These are phyloP conservation scores for Tagetes erecta DNA, from an alignment of 129 eudicot genomes.

Conservation along the genomic window DNA sequence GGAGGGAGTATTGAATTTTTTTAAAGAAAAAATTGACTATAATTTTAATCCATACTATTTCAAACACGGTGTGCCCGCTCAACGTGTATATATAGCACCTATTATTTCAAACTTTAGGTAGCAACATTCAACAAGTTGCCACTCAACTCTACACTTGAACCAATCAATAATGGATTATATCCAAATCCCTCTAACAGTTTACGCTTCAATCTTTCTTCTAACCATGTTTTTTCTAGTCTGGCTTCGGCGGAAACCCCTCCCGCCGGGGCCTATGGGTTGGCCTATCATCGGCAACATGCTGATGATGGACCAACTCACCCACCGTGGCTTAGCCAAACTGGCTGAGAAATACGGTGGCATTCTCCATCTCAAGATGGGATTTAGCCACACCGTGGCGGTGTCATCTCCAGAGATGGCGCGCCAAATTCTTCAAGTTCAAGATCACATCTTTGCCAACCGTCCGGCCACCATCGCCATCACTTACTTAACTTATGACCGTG, in stretches of 20 bases:
- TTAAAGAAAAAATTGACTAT: no score
- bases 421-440: conserved; percentile 77
- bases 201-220: conserved; percentile 39
- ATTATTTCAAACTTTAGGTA: conserved; percentile 9
- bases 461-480: conserved; percentile 80
- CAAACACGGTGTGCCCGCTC: conserved; percentile 33
- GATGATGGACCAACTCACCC: conserved; percentile 77
- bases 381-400: conserved; percentile 60
- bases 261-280: conserved; percentile 90
- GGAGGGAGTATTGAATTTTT: no score
- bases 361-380: conserved; percentile 71
- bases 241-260: conserved; percentile 49
- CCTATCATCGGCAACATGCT: conserved; percentile 91
- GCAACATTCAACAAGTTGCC: conserved; percentile 38
- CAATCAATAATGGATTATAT: conserved; percentile 21
- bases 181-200: conserved; percentile 27
- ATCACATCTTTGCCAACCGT: conserved; percentile 76
- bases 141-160: background rate
- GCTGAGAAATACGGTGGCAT: conserved; percentile 75
- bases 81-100: conserved; percentile 32
- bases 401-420: conserved; percentile 78
- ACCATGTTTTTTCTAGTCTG: conserved; percentile 20
- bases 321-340: conserved; percentile 71
- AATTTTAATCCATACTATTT: background rate
- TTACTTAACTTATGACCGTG: conserved; percentile 71